Conservation (phyloP, 164 flowering plant species). For the Sedum album region DNA sequence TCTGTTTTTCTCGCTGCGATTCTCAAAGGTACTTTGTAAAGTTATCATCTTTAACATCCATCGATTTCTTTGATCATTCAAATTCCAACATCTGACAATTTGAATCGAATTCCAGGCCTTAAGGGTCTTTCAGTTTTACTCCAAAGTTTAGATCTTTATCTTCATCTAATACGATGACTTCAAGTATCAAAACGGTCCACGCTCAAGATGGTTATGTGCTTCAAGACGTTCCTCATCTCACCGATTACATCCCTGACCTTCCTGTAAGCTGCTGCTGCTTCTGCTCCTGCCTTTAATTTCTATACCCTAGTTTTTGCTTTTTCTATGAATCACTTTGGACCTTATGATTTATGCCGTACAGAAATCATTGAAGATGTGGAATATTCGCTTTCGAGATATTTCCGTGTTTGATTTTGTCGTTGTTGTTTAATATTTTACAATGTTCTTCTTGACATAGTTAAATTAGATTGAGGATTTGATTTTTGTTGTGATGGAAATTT, state of each 20-base stretch:
- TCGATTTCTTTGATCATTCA: background rate
- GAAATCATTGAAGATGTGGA: no score
- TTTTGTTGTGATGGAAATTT: background rate
- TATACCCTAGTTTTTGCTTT: background rate
- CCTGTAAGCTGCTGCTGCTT: constrained; percentile 27
- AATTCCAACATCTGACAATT: background rate
- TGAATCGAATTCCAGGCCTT: no score
- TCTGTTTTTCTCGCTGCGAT: background rate
- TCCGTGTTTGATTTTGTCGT: no score
- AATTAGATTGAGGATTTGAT: no score
- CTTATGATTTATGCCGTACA: no score
- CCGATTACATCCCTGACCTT: constrained; percentile 48
- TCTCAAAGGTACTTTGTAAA: background rate
- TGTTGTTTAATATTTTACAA: no score
- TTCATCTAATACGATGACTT: background rate
- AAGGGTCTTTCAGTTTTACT: background rate
- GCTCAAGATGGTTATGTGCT: constrained; percentile 45
- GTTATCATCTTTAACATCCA: background rate
- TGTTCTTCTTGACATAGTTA: no score
- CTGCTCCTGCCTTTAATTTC: background rate
- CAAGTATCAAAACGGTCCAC: constrained; percentile 18
- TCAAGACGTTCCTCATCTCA: constrained; percentile 58
- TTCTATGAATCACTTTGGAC: background rate
- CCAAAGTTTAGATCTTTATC: background rate
- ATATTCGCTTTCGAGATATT: no score